Evolutionary conservation across 805 yeast genomes (phyloP), one percentile per base, ranked within the genome.

Genomic region (Scheffersomyces spartinae): DNA sequence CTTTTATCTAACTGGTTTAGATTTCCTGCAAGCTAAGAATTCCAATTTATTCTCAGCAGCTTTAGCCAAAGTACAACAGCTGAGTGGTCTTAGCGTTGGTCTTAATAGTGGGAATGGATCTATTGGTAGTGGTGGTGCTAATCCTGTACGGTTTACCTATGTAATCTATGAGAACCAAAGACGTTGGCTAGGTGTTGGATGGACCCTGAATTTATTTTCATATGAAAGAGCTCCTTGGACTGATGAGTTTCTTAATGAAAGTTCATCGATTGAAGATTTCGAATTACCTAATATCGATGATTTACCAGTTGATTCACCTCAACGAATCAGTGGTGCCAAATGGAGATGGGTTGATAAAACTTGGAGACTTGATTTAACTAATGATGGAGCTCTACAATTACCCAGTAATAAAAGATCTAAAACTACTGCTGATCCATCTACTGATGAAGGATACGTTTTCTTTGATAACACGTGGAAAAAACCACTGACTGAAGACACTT

Each of bases 191-290:
- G 97, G 96, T 9, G 82, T 88, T 40, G 98, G 98, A 8, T 88
- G 98, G 98, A 88, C 97, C 0, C 64, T 93, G 9, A 85, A 85
- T 44, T 63, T 91, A 46, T 64, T 91, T 34, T 77, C 93, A 25
- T 88, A 88, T 46, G 98, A 88, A 54, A 69, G 98, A 45, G 76
- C 94, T 0, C 78, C 97, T 3, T 88, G 97, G 96, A 86, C 97
- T 0, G 98, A 88, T 47, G 96, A 86, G 49, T 86, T 85, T 44
- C 60, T 85, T 34, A 88, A 86, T 49, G 95, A 85, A 46, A 69
- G 83, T 1, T 72, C 79, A 5, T 62, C 85, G 6, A 76, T 86
- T 11, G 91, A 79, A 5, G 54, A 64, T 11, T 88, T 88, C 52
- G 72, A 74, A 46, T 59, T 88, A 30, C 97, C 98, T 3, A 83